A percentile compares a stretch with the other conserved stretches of the same genome.
phyloP scores from a whole-genome alignment of 2,329 filamentous ascomycete genomes.

The Pseudogymnoascus sp. region DNA sequence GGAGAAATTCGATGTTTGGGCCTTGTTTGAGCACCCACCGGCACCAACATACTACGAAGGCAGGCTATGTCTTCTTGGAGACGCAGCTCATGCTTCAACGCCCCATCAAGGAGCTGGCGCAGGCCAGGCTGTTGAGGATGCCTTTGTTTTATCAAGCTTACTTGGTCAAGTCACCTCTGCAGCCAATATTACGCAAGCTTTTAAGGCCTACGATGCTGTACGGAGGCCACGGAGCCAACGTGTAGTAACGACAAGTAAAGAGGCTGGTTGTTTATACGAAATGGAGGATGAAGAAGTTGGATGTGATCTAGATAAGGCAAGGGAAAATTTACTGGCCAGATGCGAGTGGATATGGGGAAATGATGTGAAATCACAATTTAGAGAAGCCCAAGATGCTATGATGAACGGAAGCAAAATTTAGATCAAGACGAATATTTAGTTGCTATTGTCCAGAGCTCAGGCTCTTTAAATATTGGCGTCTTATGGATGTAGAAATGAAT shows the following conservation, averaged over 20 bases:
- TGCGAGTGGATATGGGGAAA: constrained; percentile 32
- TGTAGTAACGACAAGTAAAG: constrained; percentile 24
- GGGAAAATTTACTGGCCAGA: constrained; percentile 28
- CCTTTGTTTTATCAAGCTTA: constrained; percentile 35
- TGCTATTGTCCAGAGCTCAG: neutral
- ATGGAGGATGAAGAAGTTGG: constrained; percentile 33
- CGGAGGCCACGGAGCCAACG: constrained; percentile 31
- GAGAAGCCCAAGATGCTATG: constrained; percentile 31
- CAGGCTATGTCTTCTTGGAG: constrained; percentile 44
- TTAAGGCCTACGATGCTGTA: constrained; percentile 42
- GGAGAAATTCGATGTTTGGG: constrained; percentile 40
- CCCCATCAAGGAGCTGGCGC: constrained; percentile 53
- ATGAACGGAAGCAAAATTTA: neutral
- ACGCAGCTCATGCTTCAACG: constrained; percentile 55
- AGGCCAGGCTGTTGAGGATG: constrained; percentile 49
- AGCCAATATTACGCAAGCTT: constrained; percentile 35
- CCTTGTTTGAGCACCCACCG: constrained; percentile 38
- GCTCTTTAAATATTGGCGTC: too few species aligned
- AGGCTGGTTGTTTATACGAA: constrained; percentile 33
- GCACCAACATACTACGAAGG: constrained; percentile 35
- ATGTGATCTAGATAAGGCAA: constrained; percentile 30
- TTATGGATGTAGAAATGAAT: too few species aligned
- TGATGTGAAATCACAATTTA: constrained; percentile 30
- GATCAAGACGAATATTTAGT: neutral
- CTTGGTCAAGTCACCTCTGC: constrained; percentile 33